phyloP scores from a whole-genome alignment of 106 monocot species.

The Narthecium ossifragum region DNA sequence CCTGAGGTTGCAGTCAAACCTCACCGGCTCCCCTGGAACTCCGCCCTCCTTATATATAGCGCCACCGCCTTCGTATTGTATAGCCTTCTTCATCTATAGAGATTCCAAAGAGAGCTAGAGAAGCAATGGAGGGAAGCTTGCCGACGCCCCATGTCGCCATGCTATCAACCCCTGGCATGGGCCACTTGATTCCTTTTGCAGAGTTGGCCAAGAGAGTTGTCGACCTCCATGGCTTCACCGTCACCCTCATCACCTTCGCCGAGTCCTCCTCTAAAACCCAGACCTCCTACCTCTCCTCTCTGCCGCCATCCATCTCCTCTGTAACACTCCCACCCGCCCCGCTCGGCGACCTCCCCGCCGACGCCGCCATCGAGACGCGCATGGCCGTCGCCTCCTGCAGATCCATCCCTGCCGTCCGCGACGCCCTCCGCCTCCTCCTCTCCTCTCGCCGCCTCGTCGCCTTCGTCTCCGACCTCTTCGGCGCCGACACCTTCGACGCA shows the following conservation, averaged over 20 bases:
- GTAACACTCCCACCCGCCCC: constrained; percentile 10
- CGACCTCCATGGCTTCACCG: constrained; percentile 26
- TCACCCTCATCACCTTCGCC: constrained; percentile 36
- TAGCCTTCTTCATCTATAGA: constrained; percentile 16
- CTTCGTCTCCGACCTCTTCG: constrained; percentile 31
- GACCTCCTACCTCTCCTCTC: constrained; percentile 17
- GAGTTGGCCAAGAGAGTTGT: constrained; percentile 48
- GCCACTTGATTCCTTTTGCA: constrained; percentile 53
- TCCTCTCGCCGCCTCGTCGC: constrained; percentile 11
- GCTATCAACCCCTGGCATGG: constrained; percentile 47
- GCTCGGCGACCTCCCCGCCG: constrained; percentile 12
- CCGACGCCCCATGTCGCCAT: constrained; percentile 43
- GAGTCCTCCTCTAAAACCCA: constrained; percentile 8
- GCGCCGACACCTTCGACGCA: constrained; percentile 9
- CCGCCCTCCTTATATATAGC: too few species aligned
- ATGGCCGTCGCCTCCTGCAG: constrained; percentile 2
- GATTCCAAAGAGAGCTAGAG: constrained; percentile 81
- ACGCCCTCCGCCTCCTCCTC: not conserved
- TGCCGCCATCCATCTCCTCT: constrained; percentile 14
- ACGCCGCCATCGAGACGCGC: constrained; percentile 5
- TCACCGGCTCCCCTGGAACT: too few species aligned
- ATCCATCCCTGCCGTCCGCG: constrained; percentile 25
- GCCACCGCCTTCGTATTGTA: too few species aligned
- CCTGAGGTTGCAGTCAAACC: too few species aligned
- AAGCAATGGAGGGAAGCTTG: too few species aligned